Evolutionary conservation across 208 protist genomes (phyloP).

Genomic region (Trypanosoma brucei): DNA sequence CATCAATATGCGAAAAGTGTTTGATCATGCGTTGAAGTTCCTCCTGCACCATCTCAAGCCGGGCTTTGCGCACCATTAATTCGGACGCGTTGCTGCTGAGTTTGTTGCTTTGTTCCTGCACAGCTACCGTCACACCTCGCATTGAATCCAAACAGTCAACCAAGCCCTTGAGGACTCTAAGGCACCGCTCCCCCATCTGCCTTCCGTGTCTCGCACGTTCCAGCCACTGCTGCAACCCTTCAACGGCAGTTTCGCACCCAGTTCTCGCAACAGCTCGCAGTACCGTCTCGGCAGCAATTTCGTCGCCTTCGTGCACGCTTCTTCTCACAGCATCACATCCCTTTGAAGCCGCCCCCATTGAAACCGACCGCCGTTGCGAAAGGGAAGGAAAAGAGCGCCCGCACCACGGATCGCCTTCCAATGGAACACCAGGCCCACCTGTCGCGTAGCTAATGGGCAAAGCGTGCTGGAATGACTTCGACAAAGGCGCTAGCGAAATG

Average conservation of each 20-base stretch:
- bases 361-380: too few species aligned
- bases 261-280: slow-evolving; percentile 22
- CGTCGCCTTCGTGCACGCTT: slow-evolving; percentile 1
- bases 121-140: slow-evolving; percentile 56
- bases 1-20: slow-evolving; percentile 79
- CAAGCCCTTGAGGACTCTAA: slow-evolving; percentile 36
- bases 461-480: slow-evolving; percentile 43
- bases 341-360: too few species aligned
- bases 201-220: slow-evolving; percentile 34
- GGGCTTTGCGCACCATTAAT: slow-evolving; percentile 66
- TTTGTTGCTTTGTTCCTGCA: slow-evolving; percentile 73
- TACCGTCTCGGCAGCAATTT: slow-evolving; percentile 4
- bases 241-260: slow-evolving; percentile 42
- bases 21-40: slow-evolving; percentile 61
- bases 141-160: slow-evolving; percentile 47
- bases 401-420: too few species aligned
- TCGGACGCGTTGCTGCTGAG: slow-evolving; percentile 72
- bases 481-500: slow-evolving; percentile 38
- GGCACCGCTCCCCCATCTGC: slow-evolving; percentile 41
- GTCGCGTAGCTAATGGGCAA: slow-evolving; percentile 29
- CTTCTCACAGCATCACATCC: not conserved
- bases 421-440: not conserved
- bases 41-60: slow-evolving; percentile 70
- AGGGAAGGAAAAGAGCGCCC: too few species aligned
- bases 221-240: slow-evolving; percentile 40